Evolutionary conservation across 768 basidiomycete species (phyloP), one percentile per base, ranked within the genome.

Genomic region (Mycena polygramma): DNA sequence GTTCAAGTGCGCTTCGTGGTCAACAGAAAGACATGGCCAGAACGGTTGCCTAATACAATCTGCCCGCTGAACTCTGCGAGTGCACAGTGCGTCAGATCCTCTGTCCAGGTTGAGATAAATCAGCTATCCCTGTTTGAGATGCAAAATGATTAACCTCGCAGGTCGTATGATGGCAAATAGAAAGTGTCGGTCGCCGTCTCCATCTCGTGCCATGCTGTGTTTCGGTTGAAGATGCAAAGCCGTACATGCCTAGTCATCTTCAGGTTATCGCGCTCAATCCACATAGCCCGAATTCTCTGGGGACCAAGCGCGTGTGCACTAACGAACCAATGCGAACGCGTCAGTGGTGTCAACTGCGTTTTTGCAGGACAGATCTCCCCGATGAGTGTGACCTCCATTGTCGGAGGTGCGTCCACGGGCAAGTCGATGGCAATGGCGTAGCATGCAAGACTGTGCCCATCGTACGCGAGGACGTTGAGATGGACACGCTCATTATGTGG

Each of bases 371-470:
- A 65, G 35, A 45, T 84, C 26, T 86, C 78, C 3, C 84, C 86
- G 2, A 84, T 75, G 4, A 87, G 81, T 4, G 75, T 73, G 11
- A 90, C 83, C 6, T 83, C 79, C 57, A 88, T 77, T 22, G 78
- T 68, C 2, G 84, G 76, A 4, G 81, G 76, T 5, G 72, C n/a
- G 14, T 55, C 57, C 19, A 22, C 10, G 2, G 75, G 65, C 1
- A 81, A 68, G 2, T 61, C 66, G 14, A 86, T 59, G 30, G 75
- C 58, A 66, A 81, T 37, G 20, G 66, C 45, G 63, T 81, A 91
- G 62, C 85, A 84, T 70, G 87, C 88, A 36, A 90, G 82, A 2
- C 90, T 89, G 75, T 84, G 85, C 20, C 82, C 79, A 46, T 85
- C 85, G 48, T 83, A 84, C 4, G 79, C 83, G 57, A 90, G 82